phyloP scores from a whole-genome alignment of 441 rosid genomes.

The Arabidopsis lyrata region DNA sequence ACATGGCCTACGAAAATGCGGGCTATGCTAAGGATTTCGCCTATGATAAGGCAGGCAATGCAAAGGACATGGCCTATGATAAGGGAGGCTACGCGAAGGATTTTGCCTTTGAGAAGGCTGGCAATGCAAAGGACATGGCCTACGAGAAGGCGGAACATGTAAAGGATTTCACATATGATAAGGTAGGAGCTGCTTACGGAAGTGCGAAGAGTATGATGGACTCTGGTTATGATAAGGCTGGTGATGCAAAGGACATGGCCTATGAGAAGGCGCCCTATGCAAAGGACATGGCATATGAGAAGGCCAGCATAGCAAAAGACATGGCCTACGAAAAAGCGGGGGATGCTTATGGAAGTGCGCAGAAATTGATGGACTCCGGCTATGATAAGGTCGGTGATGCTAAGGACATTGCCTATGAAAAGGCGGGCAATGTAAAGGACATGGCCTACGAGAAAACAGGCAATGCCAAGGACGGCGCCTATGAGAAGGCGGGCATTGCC shows the following conservation, averaged over 20 bases:
- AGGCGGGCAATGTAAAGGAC: neutral
- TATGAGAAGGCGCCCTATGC: constrained; percentile 18
- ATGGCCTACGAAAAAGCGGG: constrained; percentile 7
- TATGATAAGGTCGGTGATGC: neutral
- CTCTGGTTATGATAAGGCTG: constrained; percentile 29
- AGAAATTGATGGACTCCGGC: neutral
- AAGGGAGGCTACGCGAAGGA: neutral
- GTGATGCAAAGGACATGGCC: constrained; percentile 40
- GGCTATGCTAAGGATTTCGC: constrained; percentile 10
- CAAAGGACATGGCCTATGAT: constrained; percentile 29
- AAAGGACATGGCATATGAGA: neutral
- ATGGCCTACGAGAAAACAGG: constrained; percentile 29
- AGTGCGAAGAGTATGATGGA: constrained; percentile 18
- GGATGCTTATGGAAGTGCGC: neutral
- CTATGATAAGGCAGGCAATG: constrained; percentile 1
- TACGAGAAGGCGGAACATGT: constrained; percentile 19
- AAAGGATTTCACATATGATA: neutral
- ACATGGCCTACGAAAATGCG: constrained; percentile 19
- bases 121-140: constrained; percentile 7
- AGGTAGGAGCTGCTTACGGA: constrained; percentile 3
- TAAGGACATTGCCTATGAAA: constrained; percentile 16
- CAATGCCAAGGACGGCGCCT: neutral
- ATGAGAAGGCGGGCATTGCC: constrained; percentile 1
- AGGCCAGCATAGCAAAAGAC: constrained; percentile 29
- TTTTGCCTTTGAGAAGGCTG: neutral